phyloP scores from a whole-genome alignment of 2,329 filamentous ascomycete genomes.

The Talaromyces albobiverticillius region DNA sequence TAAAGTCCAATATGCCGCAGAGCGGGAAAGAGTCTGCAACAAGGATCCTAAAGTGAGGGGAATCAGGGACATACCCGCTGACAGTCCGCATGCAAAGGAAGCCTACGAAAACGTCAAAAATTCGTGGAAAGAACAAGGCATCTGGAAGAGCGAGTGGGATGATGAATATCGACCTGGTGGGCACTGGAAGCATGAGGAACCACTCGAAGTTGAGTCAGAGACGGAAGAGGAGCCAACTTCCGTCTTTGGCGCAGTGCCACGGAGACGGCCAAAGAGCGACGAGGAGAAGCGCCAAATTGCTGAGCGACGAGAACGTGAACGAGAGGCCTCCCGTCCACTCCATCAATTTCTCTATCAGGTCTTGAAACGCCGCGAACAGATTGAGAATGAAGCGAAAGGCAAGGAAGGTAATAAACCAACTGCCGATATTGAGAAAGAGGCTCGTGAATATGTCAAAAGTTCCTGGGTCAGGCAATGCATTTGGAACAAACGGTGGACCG shows the following conservation, averaged over 20 bases:
- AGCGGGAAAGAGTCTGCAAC: too few relatives aligned
- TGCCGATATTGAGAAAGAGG: constrained; percentile 26
- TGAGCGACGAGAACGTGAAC: constrained; percentile 18
- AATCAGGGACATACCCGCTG: too few relatives aligned
- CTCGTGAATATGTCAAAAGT: constrained; percentile 29
- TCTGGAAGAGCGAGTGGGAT: constrained; percentile 19
- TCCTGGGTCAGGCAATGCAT: constrained; percentile 26
- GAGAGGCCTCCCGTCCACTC: constrained; percentile 25
- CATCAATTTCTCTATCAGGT: constrained; percentile 28
- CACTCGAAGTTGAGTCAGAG: constrained; percentile 14
- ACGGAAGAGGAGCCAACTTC: too few relatives aligned
- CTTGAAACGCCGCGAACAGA: constrained; percentile 24
- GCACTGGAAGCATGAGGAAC: constrained; percentile 18
- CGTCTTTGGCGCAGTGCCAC: too few relatives aligned
- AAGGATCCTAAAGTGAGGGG: too few relatives aligned
- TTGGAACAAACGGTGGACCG: constrained; percentile 28
- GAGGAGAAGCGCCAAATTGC: not conserved
- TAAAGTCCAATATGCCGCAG: too few relatives aligned
- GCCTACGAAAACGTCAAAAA: constrained; percentile 20
- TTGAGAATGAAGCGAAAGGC: constrained; percentile 24
- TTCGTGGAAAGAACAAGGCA: constrained; percentile 27
- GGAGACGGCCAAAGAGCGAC: too few relatives aligned
- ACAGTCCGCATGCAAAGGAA: not conserved
- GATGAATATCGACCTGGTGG: too few relatives aligned
- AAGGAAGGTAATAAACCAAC: constrained; percentile 18